These are phyloP conservation scores for Asterella californica DNA, from an alignment of 225 moss, liverwort and hornwort genomes.

Conservation along the genomic window DNA sequence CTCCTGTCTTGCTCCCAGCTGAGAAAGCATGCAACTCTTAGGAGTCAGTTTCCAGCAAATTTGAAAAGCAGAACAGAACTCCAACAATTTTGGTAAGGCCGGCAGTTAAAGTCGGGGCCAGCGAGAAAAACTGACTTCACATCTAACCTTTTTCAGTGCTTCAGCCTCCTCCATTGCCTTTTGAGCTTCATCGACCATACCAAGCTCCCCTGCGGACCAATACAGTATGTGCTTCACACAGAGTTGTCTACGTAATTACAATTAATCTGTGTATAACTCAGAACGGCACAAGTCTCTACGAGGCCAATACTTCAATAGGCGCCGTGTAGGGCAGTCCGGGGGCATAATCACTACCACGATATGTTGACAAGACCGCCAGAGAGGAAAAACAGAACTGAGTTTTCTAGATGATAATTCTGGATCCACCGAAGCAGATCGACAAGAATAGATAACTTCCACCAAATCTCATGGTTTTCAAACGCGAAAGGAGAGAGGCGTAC, in stretches of 20 bases:
- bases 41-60: not conserved
- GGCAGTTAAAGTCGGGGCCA: too few species aligned
- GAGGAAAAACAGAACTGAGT: too few species aligned
- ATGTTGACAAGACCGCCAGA: too few species aligned
- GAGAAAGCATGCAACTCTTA: not conserved
- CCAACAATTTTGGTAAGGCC: not conserved
- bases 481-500: slow-evolving; percentile 29
- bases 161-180: slow-evolving; percentile 93
- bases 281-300: too few species aligned
- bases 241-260: too few species aligned
- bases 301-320: too few species aligned
- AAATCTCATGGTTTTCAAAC: not conserved
- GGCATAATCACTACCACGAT: too few species aligned
- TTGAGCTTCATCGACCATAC: slow-evolving; percentile 94
- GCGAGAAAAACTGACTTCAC: not conserved
- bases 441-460: too few species aligned
- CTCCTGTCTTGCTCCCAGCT: slow-evolving; percentile 87
- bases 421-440: too few species aligned
- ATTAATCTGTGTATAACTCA: too few species aligned
- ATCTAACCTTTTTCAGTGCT: slow-evolving; percentile 62
- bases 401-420: too few species aligned
- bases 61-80: not conserved
- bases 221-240: not conserved
- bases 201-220: slow-evolving; percentile 65
- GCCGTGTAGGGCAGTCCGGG: too few species aligned